A percentile compares a stretch with the other conserved stretches of the same genome.
phyloP scores from a whole-genome alignment of 1,139 yeast species.

The Magnusiomyces magnusii region DNA sequence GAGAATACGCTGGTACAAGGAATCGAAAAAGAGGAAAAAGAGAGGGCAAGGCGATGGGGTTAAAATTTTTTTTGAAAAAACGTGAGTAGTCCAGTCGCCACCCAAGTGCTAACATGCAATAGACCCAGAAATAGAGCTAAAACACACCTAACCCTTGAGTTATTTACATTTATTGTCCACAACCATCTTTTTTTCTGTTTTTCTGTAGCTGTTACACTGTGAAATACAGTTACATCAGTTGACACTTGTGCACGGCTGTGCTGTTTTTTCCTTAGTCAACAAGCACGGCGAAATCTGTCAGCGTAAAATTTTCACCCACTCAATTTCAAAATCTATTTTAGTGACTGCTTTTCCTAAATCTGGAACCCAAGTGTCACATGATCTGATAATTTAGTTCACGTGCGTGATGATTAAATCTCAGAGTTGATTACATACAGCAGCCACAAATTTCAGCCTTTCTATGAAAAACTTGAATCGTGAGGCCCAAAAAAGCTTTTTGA shows the following conservation, averaged over 20 bases:
- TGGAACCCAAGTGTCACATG: background rate
- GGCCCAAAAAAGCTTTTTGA: background rate
- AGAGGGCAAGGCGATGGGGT: background rate
- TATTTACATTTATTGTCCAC: background rate
- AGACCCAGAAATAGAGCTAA: background rate
- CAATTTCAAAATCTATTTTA: background rate
- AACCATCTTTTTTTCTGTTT: background rate
- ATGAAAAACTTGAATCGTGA: background rate
- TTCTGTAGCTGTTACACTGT: background rate
- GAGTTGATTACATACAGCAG: no score
- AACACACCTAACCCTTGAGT: background rate
- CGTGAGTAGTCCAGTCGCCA: background rate
- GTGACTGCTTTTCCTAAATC: background rate
- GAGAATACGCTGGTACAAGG: slow-evolving; percentile 6
- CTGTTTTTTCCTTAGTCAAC: background rate
- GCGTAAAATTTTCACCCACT: no score
- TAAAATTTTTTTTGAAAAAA: background rate
- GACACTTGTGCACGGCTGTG: background rate
- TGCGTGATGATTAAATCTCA: no score
- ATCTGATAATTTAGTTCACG: no score
- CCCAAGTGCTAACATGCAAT: background rate
- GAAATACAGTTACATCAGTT: background rate
- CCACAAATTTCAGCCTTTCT: background rate
- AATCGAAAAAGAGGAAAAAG: slow-evolving; percentile 5
- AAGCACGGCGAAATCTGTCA: background rate